Base-by-base conservation (phyloP, 1,284 basidiomycete species). In the Thelephora terrestris region DNA sequence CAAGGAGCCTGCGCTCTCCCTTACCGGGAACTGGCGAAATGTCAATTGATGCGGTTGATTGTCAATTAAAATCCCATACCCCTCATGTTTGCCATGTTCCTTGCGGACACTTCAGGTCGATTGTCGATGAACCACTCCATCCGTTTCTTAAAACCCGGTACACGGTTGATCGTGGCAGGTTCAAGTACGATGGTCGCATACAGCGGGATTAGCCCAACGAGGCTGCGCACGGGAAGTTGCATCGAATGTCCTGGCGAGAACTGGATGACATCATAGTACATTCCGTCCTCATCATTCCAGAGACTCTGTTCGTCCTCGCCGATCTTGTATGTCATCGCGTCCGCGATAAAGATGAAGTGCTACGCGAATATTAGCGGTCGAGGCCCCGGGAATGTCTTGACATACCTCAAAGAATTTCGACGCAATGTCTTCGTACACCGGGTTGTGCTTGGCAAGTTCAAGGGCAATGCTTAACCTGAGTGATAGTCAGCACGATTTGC, bases 121-220 rank as follows among this genome's bases (percentile, higher is more conserved):
- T 98, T 91, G 60, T 96, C 83, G 50, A 98, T 80, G 71, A 98
- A 99, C 95, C 95, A 98, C 57, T 99, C 90, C 79, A 99, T 82
- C 43, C 95, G 81, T 69, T 97, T 97, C 72, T 91, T 97, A 75
- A 99, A 99, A 5, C 93, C 92, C 10, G 93, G 93, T 73, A 98
- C 89, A 29, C 86, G 79, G 61, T 91, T 91, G 58, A 98, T 78
- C 14, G 85, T 80, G 7, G 80, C 71, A 1, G 95, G 94, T 64
- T 99, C 95, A 36, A 99, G 75, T 2, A 95, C 93, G 37, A 97
- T 72, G 0, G 93, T 97, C 2, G 88, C 94, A 64, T 95, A 98
- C 20, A 98, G 76, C 5, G 95, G 95, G 55, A 98, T 97, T 50
- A 99, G 75, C 21, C 95, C 94, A 53, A 98, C 93, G 55, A 99